Base-by-base conservation (phyloP, 78 protist genomes). In the Speleostelium caveatum region DNA sequence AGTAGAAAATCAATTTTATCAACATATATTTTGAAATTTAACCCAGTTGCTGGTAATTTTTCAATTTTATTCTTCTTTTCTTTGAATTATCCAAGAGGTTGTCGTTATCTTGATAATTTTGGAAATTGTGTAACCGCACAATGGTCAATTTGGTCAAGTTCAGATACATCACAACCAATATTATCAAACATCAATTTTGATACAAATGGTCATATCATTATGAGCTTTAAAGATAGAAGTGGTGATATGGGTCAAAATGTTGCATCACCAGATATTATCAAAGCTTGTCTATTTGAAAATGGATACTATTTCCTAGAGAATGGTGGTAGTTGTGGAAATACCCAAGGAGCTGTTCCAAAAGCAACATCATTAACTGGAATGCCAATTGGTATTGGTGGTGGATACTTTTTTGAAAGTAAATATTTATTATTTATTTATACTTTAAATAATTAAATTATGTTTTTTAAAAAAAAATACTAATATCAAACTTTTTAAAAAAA, bases 11-110 rank as follows among this genome's bases (percentile, higher is more conserved):
- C 59, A 5, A 49, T 32, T 42, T 55, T 78, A 14, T 63, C 87
- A 21, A 67, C 75, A 3, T 66, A 78, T 32, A 66, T 78, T 8
- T 45, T 78, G 4, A 63, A 53, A 19, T 72, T 36, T 2, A 32
- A 45, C 22, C 5, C 4, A 32, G 2, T 32, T 1, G 32, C 21
- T 1, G 32, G 39, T 10, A 28, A 33, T 4, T 72, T 72, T 26
- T 21, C 42, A 0, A 45, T 56, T 0, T 38, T 66, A 2, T 21
- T 78, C 12, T 36, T 39, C 10, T 78, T 36, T 58, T 51, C 75
- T 2, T 28, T 78, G 14, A 68, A 68, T 45, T 67, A 78, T 66
- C 35, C 87, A 14, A 68, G 75, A 65, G 87, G 87, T 49, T 78
- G 87, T 65, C 87, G 87, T 78, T 53, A 35, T 24, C 32, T 78